Percentiles rank a stretch among this genome's conserved stretches.
phyloP scores from a whole-genome alignment of 164 flowering plant species.

The Cinnamomum chago region DNA sequence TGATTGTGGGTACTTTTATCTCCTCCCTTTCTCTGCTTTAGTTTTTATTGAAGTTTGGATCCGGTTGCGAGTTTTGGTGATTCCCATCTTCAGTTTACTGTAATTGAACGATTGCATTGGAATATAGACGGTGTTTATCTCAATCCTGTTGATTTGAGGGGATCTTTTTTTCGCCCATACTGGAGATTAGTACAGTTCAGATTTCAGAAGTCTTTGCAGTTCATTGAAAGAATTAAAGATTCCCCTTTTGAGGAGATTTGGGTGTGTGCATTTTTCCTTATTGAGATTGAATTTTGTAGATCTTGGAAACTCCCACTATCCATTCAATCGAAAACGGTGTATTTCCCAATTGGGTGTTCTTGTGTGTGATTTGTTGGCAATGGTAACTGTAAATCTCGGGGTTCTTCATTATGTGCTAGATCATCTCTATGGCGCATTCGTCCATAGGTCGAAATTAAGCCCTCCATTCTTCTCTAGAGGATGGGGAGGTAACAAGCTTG shows the following conservation, averaged over 20 bases:
- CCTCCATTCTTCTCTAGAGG: conserved; percentile 91
- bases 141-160: neutral
- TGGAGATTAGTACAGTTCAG: neutral
- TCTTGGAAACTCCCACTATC: neutral
- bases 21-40: neutral
- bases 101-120: neutral
- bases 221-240: neutral
- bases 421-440: conserved; percentile 88
- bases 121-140: neutral
- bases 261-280: neutral
- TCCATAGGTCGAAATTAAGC: conserved; percentile 75
- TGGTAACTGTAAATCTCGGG: conserved; percentile 84
- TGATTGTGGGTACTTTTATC: neutral
- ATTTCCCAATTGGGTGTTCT: neutral
- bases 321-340: neutral
- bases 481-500: conserved; percentile 92
- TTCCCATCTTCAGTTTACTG: neutral
- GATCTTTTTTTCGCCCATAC: neutral
- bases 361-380: conserved; percentile 13
- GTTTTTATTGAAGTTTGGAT: too few species aligned
- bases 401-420: conserved; percentile 88
- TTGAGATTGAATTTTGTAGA: neutral
- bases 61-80: neutral
- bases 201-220: neutral
- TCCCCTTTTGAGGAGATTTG: neutral